Evolutionary conservation across 108 stramenopile species (phyloP).

Genomic region (Nitzschia sp.): DNA sequence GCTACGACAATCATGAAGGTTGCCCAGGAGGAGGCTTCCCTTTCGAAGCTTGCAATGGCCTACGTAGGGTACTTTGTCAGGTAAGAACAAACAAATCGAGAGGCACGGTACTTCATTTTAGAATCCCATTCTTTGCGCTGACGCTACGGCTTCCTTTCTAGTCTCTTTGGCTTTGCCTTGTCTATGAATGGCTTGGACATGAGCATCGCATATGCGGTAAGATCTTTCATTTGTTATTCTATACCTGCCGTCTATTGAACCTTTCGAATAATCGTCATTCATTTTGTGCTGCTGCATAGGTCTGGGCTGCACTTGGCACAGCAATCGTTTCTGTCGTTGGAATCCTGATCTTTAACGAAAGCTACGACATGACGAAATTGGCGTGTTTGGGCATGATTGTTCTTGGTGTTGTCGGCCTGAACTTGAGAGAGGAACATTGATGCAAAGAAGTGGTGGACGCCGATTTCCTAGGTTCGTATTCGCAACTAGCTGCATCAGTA

Average conservation of each 20-base stretch:
- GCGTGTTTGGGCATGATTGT: constrained; percentile 38
- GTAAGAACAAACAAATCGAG: constrained; percentile 14
- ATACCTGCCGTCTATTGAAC: no score
- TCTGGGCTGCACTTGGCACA: constrained; percentile 56
- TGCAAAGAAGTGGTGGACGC: neutral
- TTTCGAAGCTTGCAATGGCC: constrained; percentile 6
- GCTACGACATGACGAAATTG: constrained; percentile 34
- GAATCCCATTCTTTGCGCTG: neutral
- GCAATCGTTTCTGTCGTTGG: constrained; percentile 41
- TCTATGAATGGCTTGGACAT: constrained; percentile 42
- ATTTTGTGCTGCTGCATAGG: neutral
- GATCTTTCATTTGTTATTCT: no score
- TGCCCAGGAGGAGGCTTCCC: constrained; percentile 22
- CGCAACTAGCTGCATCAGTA: neutral
- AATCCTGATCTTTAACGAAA: constrained; percentile 42
- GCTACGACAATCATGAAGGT: constrained; percentile 27
- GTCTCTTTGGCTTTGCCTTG: constrained; percentile 38
- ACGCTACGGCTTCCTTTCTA: constrained; percentile 3
- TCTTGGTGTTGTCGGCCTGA: constrained; percentile 46
- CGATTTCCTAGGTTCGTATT: neutral
- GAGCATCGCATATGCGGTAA: constrained; percentile 53
- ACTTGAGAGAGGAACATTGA: constrained; percentile 9
- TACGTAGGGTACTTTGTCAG: constrained; percentile 8
- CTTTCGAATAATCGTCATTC: no score
- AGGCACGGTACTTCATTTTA: neutral